Base-by-base conservation (phyloP, 2,329 filamentous ascomycete genomes). In the Arachnomyces sp. region DNA sequence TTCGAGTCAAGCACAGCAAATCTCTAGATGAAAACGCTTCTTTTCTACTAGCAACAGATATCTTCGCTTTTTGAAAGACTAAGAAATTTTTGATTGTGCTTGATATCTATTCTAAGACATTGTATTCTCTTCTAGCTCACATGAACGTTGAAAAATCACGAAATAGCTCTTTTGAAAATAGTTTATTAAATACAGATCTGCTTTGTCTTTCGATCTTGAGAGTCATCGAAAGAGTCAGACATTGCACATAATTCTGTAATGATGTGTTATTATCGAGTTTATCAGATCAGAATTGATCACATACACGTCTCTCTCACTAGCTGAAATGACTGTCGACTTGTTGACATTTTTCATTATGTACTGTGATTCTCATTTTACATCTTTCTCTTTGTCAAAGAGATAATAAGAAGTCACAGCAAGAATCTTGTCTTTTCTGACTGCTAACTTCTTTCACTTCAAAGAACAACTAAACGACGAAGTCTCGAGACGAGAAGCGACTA, bases 201-300 rank as follows among this genome's bases (percentile, higher is more conserved):
- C n/a, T n/a, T n/a, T n/a, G n/a, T n/a, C n/a, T n/a, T n/a, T n/a
- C n/a, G n/a, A n/a, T n/a, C n/a, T n/a, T n/a, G n/a, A n/a, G n/a
- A n/a, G n/a, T n/a, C n/a, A 30, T 17, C 25, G 36, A 15, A 9
- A 35, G 31, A 41, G n/a, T 29, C 39, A 41, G 14, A 25, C 34
- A 31, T 31, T 41, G 31, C 39, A 41, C 18, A 41, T 14, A 30
- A 41, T 41, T 9, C 39, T 41, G 28, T 34, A 15, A 40, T 9
- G 35, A 29, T n/a, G n/a, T n/a, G 33, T 34, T 31, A 14, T 31
- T 31, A 17, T 11, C 17, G 29, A 15, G 36, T 12, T n/a, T n/a
- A n/a, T n/a, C 12, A 31, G 18, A 13, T 15, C 17, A 15, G 14
- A 15, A n/a, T n/a, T 14, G 15, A 29, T 16, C 18, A 36, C 39